A percentile compares a stretch with the other conserved stretches of the same genome.
Conservation (phyloP, 2,329 filamentous ascomycete genomes). For the Emericellopsis atlantica region DNA sequence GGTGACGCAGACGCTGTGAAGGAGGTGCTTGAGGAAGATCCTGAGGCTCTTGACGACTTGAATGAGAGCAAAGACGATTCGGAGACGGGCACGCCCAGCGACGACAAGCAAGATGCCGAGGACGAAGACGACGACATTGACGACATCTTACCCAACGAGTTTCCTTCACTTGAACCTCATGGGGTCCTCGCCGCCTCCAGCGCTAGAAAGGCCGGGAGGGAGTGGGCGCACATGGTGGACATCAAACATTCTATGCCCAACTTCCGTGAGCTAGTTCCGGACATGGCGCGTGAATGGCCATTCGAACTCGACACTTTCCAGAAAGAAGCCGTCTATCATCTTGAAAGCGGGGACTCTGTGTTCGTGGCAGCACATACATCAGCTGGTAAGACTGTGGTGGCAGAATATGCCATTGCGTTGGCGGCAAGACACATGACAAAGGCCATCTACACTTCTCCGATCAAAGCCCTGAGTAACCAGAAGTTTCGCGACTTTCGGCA, state of each 20-base stretch:
- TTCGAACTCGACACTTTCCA: constrained; percentile 98
- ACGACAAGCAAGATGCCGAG: constrained; percentile 17
- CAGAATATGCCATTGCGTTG: constrained; percentile 95
- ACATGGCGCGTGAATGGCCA: constrained; percentile 93
- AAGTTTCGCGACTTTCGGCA: constrained; percentile 93
- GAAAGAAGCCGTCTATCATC: constrained; percentile 95
- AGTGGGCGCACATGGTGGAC: constrained; percentile 99
- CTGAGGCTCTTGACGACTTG: constrained; percentile 24
- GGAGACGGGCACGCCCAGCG: constrained; percentile 7
- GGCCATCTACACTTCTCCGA: constrained; percentile 96
- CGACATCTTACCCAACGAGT: constrained; percentile 78
- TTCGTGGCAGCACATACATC: constrained; percentile 98
- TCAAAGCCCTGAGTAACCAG: constrained; percentile 96
- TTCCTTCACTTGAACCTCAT: constrained; percentile 78
- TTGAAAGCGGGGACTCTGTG: constrained; percentile 92
- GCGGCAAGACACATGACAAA: constrained; percentile 99
- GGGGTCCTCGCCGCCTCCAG: constrained; percentile 61
- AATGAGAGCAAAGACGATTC: constrained; percentile 8
- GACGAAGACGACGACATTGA: constrained; percentile 61
- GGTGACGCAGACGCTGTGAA: constrained; percentile 60
- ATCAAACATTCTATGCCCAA: constrained; percentile 89
- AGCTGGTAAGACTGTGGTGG: constrained; percentile 94
- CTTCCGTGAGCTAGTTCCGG: constrained; percentile 82
- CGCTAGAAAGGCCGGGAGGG: constrained; percentile 61
- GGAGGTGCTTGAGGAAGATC: constrained; percentile 40